Evolutionary conservation across 2,329 filamentous ascomycete genomes (phyloP).

Genomic region (Colletotrichum magnum): DNA sequence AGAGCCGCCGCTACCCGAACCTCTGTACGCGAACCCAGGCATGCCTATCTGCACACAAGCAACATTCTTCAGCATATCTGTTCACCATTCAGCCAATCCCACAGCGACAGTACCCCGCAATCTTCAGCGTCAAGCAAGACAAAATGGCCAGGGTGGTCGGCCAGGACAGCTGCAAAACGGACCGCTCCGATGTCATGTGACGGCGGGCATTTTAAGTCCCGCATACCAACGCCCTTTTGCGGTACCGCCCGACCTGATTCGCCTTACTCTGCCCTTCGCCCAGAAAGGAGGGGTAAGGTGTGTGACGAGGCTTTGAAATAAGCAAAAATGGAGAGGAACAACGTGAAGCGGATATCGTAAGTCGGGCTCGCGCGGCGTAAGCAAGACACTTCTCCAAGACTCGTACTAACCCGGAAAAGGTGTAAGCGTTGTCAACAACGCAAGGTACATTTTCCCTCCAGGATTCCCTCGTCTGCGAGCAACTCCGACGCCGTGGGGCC

Average conservation of each 20-base stretch:
- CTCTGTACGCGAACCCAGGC: too few species aligned
- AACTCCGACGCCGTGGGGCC: neutral
- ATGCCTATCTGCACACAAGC: too few species aligned
- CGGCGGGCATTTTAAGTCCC: conserved; percentile 5
- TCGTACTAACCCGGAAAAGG: conserved; percentile 1
- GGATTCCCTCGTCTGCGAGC: neutral
- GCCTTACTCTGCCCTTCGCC: neutral
- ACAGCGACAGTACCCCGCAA: too few species aligned
- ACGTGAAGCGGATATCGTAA: conserved; percentile 30
- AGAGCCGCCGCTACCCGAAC: too few species aligned
- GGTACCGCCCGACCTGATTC: neutral
- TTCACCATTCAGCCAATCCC: neutral
- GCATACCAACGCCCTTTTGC: conserved; percentile 1
- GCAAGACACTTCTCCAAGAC: too few species aligned
- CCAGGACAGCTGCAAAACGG: neutral
- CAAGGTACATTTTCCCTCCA: conserved; percentile 17
- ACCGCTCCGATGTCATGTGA: conserved; percentile 23
- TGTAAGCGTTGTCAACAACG: conserved; percentile 37
- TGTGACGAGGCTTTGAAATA: neutral
- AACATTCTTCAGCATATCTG: neutral
- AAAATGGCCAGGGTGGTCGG: neutral
- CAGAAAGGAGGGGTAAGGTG: neutral
- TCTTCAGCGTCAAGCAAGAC: neutral
- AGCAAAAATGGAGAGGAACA: conserved; percentile 25
- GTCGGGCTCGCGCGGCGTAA: neutral